phyloP scores from a whole-genome alignment of 2,329 filamentous ascomycete species.

The Blastomyces emzantsi region DNA sequence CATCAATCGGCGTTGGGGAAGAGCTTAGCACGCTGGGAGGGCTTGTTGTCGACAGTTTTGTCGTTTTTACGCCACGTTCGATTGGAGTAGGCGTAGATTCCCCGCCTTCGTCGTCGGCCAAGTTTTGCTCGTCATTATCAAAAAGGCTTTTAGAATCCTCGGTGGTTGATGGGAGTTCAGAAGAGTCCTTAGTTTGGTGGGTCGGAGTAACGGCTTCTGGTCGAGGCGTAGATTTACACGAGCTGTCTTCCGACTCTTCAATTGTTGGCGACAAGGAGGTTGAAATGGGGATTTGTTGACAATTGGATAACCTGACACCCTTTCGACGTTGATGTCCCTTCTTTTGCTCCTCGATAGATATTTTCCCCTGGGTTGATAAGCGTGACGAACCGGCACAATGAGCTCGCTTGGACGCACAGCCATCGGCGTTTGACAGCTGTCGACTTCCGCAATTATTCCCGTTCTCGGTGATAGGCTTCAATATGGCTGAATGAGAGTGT shows the following conservation, averaged over 20 bases:
- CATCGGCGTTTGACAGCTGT: neutral
- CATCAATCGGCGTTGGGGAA: neutral
- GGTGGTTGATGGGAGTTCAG: neutral
- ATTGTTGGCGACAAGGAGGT: slow-evolving; percentile 26
- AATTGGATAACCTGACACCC: slow-evolving; percentile 36
- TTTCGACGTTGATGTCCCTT: slow-evolving; percentile 37
- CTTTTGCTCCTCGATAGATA: neutral
- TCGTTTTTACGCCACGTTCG: neutral
- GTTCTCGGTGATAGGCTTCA: slow-evolving; percentile 7
- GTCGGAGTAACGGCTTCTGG: neutral
- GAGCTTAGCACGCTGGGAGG: neutral
- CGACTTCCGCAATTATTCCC: slow-evolving; percentile 1
- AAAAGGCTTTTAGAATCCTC: neutral
- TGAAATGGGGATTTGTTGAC: slow-evolving; percentile 24
- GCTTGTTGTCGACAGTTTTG: too few species aligned
- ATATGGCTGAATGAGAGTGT: neutral
- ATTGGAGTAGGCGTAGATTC: neutral
- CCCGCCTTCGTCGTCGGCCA: neutral
- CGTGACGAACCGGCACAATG: neutral
- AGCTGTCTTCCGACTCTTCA: slow-evolving; percentile 29
- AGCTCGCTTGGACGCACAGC: neutral
- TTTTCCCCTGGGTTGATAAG: neutral
- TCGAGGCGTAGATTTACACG: slow-evolving; percentile 2
- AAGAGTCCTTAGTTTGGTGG: neutral
- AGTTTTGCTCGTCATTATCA: neutral